Percentiles rank a stretch among this genome's conserved stretches.
phyloP scores from a whole-genome alignment of 768 basidiomycete genomes.

The Dictyophora rubrovolvata region DNA sequence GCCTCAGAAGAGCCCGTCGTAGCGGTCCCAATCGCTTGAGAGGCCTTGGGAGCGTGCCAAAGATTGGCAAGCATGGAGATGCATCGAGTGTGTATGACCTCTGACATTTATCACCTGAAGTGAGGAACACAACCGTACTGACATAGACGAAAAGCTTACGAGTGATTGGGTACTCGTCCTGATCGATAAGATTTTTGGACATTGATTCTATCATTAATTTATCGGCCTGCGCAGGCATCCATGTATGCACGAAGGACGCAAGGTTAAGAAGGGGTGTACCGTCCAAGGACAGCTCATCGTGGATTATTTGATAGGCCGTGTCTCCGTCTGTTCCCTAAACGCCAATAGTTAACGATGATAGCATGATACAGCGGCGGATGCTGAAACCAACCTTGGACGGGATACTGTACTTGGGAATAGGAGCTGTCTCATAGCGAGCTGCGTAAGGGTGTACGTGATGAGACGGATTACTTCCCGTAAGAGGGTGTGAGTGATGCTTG shows the following conservation, averaged over 20 bases:
- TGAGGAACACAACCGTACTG: background rate
- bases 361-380: background rate
- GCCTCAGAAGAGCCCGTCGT: constrained; percentile 66
- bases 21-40: constrained; percentile 54
- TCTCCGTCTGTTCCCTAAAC: constrained; percentile 45
- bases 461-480: constrained; percentile 26
- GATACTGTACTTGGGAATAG: constrained; percentile 60
- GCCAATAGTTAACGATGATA: background rate
- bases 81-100: constrained; percentile 35
- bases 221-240: constrained; percentile 44
- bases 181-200: constrained; percentile 58
- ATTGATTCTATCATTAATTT: constrained; percentile 56
- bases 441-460: constrained; percentile 39
- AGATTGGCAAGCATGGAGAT: constrained; percentile 53
- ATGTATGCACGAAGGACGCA: constrained; percentile 59
- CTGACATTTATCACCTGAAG: constrained; percentile 12
- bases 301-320: constrained; percentile 42
- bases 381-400: constrained; percentile 36
- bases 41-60: constrained; percentile 51
- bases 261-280: constrained; percentile 50
- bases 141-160: constrained; percentile 20
- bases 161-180: constrained; percentile 59
- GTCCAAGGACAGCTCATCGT: constrained; percentile 54
- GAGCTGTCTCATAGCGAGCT: constrained; percentile 53
- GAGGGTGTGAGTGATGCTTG: constrained; percentile 18